Evolutionary conservation across 345 rosid species (phyloP).

Genomic region (Linum trigynum): DNA sequence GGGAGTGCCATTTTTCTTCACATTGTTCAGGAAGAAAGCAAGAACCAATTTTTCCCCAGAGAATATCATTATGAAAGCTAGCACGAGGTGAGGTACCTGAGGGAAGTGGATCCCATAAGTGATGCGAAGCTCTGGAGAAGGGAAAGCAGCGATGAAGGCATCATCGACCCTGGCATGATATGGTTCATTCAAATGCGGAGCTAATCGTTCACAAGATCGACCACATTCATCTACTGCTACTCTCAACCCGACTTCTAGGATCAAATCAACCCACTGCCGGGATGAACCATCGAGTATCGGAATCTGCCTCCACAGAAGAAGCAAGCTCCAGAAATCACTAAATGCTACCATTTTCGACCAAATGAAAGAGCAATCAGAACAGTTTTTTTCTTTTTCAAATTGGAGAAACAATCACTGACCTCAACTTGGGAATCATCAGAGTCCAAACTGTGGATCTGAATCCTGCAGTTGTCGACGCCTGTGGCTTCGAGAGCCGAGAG

Average conservation of each 20-base stretch:
- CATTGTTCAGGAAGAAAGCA: no score
- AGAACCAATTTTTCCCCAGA: no score
- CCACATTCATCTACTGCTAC: constrained; percentile 46
- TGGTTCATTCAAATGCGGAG: constrained; percentile 49
- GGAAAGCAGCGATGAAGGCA: constrained; percentile 62
- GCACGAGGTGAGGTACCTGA: constrained; percentile 29
- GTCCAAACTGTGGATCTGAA: constrained; percentile 35
- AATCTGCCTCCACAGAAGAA: constrained; percentile 34
- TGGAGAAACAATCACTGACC: constrained; percentile 20
- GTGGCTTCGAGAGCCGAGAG: constrained; percentile 76
- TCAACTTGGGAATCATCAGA: constrained; percentile 23
- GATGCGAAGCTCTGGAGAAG: constrained; percentile 45
- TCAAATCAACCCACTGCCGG: constrained; percentile 54
- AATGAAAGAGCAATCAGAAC: neutral
- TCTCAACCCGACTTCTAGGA: constrained; percentile 47
- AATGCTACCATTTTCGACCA: no score
- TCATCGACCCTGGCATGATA: constrained; percentile 47
- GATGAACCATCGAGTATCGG: constrained; percentile 93
- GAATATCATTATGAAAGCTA: neutral
- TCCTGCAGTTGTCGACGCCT: constrained; percentile 71
- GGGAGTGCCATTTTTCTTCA: neutral
- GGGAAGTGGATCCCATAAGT: constrained; percentile 78
- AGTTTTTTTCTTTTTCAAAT: constrained; percentile 21
- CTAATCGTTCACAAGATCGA: constrained; percentile 41
- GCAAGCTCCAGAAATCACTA: neutral